These are phyloP conservation scores for Leccinum variicolor DNA, from an alignment of 768 basidiomycete genomes.

Conservation along the genomic window DNA sequence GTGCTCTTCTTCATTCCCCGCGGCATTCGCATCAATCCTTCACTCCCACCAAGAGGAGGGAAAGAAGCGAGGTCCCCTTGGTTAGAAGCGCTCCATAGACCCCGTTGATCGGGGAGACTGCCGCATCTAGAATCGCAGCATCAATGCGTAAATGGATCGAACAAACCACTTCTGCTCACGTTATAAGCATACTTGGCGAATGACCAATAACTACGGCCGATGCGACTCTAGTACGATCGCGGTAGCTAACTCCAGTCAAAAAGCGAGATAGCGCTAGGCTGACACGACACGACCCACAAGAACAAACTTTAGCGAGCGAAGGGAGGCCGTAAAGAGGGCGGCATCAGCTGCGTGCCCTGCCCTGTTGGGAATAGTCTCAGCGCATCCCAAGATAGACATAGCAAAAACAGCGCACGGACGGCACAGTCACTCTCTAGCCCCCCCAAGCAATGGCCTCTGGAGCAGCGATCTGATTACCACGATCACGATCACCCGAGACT, in stretches of 20 bases:
- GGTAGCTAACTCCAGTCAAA: constrained; percentile 14
- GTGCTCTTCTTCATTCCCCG: constrained; percentile 25
- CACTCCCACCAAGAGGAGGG: constrained; percentile 9
- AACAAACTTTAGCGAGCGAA: constrained; percentile 15
- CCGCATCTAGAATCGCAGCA: constrained; percentile 4
- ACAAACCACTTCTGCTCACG: constrained; percentile 12
- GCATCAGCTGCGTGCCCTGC: constrained; percentile 33
- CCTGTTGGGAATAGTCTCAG: constrained; percentile 12
- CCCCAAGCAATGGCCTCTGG: background rate
- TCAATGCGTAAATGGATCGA: constrained; percentile 8
- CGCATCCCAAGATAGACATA: constrained; percentile 20
- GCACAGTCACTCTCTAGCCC: background rate
- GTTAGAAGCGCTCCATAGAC: constrained; percentile 5
- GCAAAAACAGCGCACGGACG: constrained; percentile 4
- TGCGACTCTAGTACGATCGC: constrained; percentile 7
- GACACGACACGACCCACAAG: constrained; percentile 5
- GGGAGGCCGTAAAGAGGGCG: constrained; percentile 29
- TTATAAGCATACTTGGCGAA: constrained; percentile 5
- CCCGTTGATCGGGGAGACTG: constrained; percentile 21
- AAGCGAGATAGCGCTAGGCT: constrained; percentile 11
- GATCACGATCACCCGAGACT: constrained; percentile 8
- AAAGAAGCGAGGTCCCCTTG: constrained; percentile 9
- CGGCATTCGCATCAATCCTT: constrained; percentile 27
- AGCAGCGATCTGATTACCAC: background rate
- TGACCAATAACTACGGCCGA: constrained; percentile 12